A percentile compares a stretch with the other conserved stretches of the same genome.
These are phyloP conservation scores for Eucalyptus regnans DNA, from an alignment of 345 rosid species.

Conservation along the genomic window DNA sequence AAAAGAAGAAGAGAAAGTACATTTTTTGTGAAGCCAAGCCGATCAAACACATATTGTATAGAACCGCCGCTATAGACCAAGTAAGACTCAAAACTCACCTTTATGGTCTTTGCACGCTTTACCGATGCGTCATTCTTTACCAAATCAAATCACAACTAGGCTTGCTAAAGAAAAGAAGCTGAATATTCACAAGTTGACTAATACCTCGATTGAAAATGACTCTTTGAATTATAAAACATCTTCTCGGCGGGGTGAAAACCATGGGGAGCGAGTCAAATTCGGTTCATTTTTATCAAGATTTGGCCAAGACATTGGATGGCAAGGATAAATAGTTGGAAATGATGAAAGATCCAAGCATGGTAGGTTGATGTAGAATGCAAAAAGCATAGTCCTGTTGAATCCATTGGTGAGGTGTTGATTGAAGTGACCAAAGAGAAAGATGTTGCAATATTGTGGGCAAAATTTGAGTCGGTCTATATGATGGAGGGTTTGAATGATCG, in stretches of 20 bases:
- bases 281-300: background rate
- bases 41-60: background rate
- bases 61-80: background rate
- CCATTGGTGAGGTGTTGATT: background rate
- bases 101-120: background rate
- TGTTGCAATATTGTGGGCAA: background rate
- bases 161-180: background rate
- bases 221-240: background rate
- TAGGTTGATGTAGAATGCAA: background rate
- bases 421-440: background rate
- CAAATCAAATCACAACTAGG: background rate
- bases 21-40: background rate
- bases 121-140: background rate
- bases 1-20: background rate
- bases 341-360: background rate
- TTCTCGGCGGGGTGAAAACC: background rate
- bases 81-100: background rate
- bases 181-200: background rate
- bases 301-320: background rate
- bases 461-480: background rate
- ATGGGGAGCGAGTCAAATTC: background rate
- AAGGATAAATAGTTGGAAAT: background rate
- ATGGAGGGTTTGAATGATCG: background rate
- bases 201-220: background rate
- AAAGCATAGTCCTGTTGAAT: background rate